Evolutionary conservation across 768 basidiomycete species (phyloP), one percentile per base, ranked within the genome.

Genomic region (Brasilioporus rufonigricans): DNA sequence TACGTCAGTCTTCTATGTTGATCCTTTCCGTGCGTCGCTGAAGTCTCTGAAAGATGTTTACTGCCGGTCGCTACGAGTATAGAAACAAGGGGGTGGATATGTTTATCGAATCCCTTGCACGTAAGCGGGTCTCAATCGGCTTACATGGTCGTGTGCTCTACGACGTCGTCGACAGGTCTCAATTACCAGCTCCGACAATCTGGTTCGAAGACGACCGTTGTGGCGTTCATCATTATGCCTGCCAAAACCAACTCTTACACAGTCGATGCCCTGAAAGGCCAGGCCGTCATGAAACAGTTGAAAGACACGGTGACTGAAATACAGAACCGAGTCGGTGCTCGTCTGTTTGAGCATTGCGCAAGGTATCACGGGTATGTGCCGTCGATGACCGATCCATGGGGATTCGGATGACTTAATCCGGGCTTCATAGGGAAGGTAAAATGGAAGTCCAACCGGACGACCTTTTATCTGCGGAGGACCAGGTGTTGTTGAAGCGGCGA

Each of bases 61-160:
- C 93, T 16, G 97, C 97, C n/a, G 97, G 97, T 39, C 85, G 97
- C 41, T 99, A 99, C 72, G 97, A 99, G 72, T 99, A 97, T 72
- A 82, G 97, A 39, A 99, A 99, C 78, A 99, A 99, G 77, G 97
- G 97, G 52, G 94, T 98, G 29, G 97, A 99, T 69, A 97, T 99
- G 96, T 99, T 98, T 71, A 96, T 99, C 62, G 97, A 99, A 74
- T 81, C 89, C 18, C 84, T 99, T 53, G 97, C 96, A 27, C 91
- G 96, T 85, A 60, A 44, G n/a, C n/a, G 81, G 43, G 68, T 44
- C 33, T 26, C n/a, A 26, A 23, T 33, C 11, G 14, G 13, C 39
- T 14, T 29, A n/a, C 5, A 14, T 29, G 13, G 6, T 18, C 40
- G 2, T 16, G 40, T 52, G 40, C 23, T 40, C n/a, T 35, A 50